Evolutionary conservation across 1,284 basidiomycete species (phyloP).

Genomic region (Boletellus sp.): DNA sequence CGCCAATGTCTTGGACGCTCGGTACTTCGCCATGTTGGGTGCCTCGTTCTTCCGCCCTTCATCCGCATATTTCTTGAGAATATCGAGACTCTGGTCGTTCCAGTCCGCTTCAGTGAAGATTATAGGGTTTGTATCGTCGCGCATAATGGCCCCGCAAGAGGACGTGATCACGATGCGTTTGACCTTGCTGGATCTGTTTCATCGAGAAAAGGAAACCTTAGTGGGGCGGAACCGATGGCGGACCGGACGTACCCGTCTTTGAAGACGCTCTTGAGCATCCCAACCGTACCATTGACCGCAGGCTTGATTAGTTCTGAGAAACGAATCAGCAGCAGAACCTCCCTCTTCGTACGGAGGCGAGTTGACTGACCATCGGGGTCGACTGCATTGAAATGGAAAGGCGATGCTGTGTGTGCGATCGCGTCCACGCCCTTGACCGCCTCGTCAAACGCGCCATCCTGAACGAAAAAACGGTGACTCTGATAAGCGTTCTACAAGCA

Average conservation of each 20-base stretch:
- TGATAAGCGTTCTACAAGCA: neutral
- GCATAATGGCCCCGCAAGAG: slow-evolving; percentile 51
- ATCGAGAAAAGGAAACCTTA: neutral
- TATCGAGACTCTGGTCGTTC: slow-evolving; percentile 57
- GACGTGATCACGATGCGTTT: slow-evolving; percentile 68
- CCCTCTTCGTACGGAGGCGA: neutral
- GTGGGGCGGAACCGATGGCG: neutral
- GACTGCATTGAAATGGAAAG: slow-evolving; percentile 37
- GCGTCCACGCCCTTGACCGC: slow-evolving; percentile 63
- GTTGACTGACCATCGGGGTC: slow-evolving; percentile 37
- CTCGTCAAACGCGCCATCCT: slow-evolving; percentile 61
- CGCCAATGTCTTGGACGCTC: slow-evolving; percentile 66
- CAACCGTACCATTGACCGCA: slow-evolving; percentile 60
- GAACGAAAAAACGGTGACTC: neutral
- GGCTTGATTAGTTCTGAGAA: slow-evolving; percentile 52
- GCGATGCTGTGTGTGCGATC: slow-evolving; percentile 53
- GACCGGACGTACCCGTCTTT: slow-evolving; percentile 42
- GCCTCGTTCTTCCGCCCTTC: slow-evolving; percentile 46
- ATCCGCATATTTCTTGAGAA: slow-evolving; percentile 51
- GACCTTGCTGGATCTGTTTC: slow-evolving; percentile 37
- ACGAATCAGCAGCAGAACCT: neutral
- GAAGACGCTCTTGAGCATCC: slow-evolving; percentile 52
- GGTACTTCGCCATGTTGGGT: slow-evolving; percentile 44
- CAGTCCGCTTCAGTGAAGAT: slow-evolving; percentile 53
- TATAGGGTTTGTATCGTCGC: slow-evolving; percentile 21